Evolutionary conservation across 208 protist genomes (phyloP), one percentile per base, ranked within the genome.

Genomic region (Herpetomonas samuelpessoai): DNA sequence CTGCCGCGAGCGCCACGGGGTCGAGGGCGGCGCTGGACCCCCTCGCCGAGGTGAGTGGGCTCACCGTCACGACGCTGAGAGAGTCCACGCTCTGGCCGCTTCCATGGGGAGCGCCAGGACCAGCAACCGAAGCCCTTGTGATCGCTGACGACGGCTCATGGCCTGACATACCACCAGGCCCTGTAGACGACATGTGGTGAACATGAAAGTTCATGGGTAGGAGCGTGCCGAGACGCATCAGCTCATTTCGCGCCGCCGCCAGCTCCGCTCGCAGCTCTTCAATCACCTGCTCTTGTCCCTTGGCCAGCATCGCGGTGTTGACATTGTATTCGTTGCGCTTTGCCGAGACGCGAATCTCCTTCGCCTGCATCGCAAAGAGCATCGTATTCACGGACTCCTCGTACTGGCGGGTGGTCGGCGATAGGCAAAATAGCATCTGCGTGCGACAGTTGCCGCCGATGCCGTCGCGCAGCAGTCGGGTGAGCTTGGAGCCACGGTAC

Each of bases 381-480:
- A 95, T 86, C 25, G 88, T 91, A 74, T 92, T 90, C 26, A 91
- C 66, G 6, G 76, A 79, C 57, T 95, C 88, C 55, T 95, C 88
- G 16, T 80, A 69, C 29, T 88, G 68, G 16, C 65, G 61, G 1
- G 65, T 74, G 53, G 68, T 83, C 2, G 89, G 89, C 50, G 71
- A 87, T 10, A 95, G 46, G 62, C 82, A 91, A 55, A 91, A 88
- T 0, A 95, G 58, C 73, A 95, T 88, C 60, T 76, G 60, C 18
- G 89, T 93, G 27, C 80, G 74, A 72, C 84, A 88, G 79, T 95
- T 95, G 27, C 86, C 89, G 38, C 79, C 83, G 0, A 95, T 57
- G 45, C 82, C 57, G 61, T 92, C 83, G 14, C 74, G 73, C 66
- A 95, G 65, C 35, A 95, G 47, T 22, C 86, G 81, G 19, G 89